Evolutionary conservation across 352 stramenopile species (phyloP), one percentile per base, ranked within the genome.

Genomic region (Thraustochytrium sp.): DNA sequence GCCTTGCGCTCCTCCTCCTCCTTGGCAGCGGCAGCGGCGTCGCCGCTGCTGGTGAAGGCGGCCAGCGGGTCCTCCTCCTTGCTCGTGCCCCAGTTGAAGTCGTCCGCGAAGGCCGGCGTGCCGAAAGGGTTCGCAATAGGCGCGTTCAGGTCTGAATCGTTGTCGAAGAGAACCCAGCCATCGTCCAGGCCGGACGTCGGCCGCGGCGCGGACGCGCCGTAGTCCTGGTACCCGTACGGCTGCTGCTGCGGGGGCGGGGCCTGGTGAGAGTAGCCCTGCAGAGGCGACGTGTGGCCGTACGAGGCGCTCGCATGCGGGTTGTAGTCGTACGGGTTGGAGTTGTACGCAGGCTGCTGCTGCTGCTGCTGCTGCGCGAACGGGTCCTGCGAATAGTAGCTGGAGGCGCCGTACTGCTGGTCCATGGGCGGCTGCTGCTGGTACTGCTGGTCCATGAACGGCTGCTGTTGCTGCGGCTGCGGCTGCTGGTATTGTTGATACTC

Each of bases 91-190:
- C 65, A 77, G 18, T 13, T 13, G 16, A 53, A 44, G 37, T 82
- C 72, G 31, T 64, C 37, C 8, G 16, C 53, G 8, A 53, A 63
- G 23, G 40, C 74, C 11, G 31, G 36, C 23, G n/a, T 26, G 26
- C 51, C 74, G 46, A 82, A 82, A 18, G 74, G 74, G 42, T 76
- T 82, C 8, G 62, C 38, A 53, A 82, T 68, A 4, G 74, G 74
- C 8, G 74, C 53, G 42, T 82, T 82, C 38, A 82, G 49, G 46
- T 80, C 68, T 11, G 29, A 48, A 18, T 55, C 53, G 42, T 82
- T 54, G 74, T 82, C 74, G 18, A 82, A 82, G n/a, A 82, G 49
- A 23, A 82, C 74, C 74, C 74, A 82, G 46, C 53, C 74, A 48
- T 82, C 74, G 31, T 82, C 74, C 0, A 72, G 59, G 29, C 59